A percentile compares a stretch with the other conserved stretches of the same genome.
These are phyloP conservation scores for Fusarium siculi DNA, from an alignment of 2,329 filamentous ascomycete species.

Conservation along the genomic window DNA sequence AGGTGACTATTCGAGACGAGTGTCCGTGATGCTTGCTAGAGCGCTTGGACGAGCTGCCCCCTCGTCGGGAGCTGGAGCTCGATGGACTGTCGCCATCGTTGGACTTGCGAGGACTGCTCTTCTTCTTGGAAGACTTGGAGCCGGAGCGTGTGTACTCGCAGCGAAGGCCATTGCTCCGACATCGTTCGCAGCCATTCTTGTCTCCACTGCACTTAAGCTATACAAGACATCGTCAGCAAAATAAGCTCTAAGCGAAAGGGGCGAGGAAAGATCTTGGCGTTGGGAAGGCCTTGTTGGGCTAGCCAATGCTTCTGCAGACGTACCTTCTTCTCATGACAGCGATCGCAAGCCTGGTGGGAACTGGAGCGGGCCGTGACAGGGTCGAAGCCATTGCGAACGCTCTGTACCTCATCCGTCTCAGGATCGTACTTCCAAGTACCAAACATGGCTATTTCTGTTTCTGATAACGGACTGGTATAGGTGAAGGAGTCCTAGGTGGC, in stretches of 20 bases:
- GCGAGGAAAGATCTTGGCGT: not conserved
- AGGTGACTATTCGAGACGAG: constrained; percentile 30
- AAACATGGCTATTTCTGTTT: constrained; percentile 48
- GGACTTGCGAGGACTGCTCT: constrained; percentile 36
- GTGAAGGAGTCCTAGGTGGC: constrained; percentile 10
- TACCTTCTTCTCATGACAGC: constrained; percentile 55
- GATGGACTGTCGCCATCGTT: constrained; percentile 34
- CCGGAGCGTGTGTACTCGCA: constrained; percentile 52
- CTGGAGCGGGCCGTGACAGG: constrained; percentile 52
- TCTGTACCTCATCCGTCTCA: constrained; percentile 52
- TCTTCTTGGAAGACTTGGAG: constrained; percentile 48
- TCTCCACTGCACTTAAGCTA: constrained; percentile 54
- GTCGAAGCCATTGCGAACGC: constrained; percentile 50
- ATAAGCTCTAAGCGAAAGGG: not conserved
- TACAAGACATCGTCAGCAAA: constrained; percentile 17
- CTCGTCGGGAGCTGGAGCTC: constrained; percentile 33
- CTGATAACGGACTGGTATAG: not conserved
- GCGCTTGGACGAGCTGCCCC: constrained; percentile 37
- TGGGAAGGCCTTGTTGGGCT: not conserved
- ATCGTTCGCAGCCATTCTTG: constrained; percentile 52
- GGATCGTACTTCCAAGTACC: constrained; percentile 54
- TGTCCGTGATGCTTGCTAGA: constrained; percentile 35
- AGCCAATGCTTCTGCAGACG: not conserved
- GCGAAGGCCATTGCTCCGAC: constrained; percentile 43
- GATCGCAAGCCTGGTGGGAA: constrained; percentile 53